Percentiles rank a stretch among this genome's conserved stretches.
These are phyloP conservation scores for Artemisia tridentata DNA, from an alignment of 129 eudicot species.

Conservation along the genomic window DNA sequence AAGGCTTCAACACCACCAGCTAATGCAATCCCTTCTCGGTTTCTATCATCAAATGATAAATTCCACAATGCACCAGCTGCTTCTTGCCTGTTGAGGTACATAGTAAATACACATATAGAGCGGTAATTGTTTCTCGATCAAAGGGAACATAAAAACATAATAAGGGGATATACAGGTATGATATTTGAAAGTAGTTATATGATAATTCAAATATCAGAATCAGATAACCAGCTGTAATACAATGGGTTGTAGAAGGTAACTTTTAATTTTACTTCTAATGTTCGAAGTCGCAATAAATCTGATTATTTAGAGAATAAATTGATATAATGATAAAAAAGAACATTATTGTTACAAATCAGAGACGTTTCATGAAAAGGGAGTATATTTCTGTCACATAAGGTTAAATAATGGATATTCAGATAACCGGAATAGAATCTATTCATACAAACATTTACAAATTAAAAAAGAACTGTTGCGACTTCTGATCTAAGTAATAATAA, in stretches of 20 bases:
- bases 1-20: slow-evolving; percentile 98
- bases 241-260: neutral
- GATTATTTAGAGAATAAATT: neutral
- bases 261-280: neutral
- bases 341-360: neutral
- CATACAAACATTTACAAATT: neutral
- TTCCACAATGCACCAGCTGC: slow-evolving; percentile 99
- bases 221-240: neutral
- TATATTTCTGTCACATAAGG: neutral
- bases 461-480: neutral
- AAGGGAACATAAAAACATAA: neutral
- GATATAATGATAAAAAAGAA: slow-evolving; percentile 4
- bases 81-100: slow-evolving; percentile 65
- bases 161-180: neutral
- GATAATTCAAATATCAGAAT: neutral
- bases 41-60: slow-evolving; percentile 91
- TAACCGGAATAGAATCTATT: neutral
- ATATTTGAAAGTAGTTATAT: neutral
- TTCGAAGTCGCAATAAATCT: neutral
- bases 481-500: neutral
- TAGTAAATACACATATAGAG: slow-evolving; percentile 1
- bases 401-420: neutral
- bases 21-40: slow-evolving; percentile 90
- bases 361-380: neutral
- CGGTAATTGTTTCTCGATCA: neutral